Base-by-base conservation (phyloP, 1,284 basidiomycete genomes). In the Rhodotorula sp. region DNA sequence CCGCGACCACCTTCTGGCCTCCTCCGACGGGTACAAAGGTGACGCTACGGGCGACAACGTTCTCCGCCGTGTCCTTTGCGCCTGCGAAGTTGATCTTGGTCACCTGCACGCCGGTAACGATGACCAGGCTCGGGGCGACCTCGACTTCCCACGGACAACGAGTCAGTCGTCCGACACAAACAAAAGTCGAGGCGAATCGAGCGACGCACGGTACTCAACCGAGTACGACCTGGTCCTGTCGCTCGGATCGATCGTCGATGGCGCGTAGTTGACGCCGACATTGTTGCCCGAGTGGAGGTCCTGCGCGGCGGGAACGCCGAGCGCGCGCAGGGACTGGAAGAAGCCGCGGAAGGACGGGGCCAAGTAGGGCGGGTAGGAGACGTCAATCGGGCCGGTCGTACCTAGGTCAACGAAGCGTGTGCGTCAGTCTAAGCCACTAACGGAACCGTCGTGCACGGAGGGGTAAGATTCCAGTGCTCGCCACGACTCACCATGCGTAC, bases 161-260 rank as follows among this genome's bases (percentile, higher is more conserved):
- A 85, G 81, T 89, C 88, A 80, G 90, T 86, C 53, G 83, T 23
- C 86, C 87, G 3, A 87, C 85, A 3, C 87, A 85, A 70, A 90
- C 82, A 76, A 84, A 88, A 0, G 82, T 82, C 56, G 87, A 85
- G 80, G 14, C 42, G 21, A 17, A 34, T 34, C 16, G 48, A 19
- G 14, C 45, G 23, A 59, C 72, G 58, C 64, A 71, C 72, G 50
- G 64, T 82, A 80, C 7, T 78, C 80, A n/a, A 77, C 78, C n/a
- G 70, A 74, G 13, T 75, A 66, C 2, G 69, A 62, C 23, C 76
- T 62, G 27, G 76, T 69, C 73, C 56, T 59, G 54, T 34, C 54
- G 17, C 9, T 55, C 19, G 44, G 44, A 13, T 16, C n/a, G 48
- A 48, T n/a, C 3, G 76, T 68, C 45, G 62, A 55, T 34, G 74